Base-by-base conservation (phyloP, 139 green algal species). In the Zygnema circumcarinatum region DNA sequence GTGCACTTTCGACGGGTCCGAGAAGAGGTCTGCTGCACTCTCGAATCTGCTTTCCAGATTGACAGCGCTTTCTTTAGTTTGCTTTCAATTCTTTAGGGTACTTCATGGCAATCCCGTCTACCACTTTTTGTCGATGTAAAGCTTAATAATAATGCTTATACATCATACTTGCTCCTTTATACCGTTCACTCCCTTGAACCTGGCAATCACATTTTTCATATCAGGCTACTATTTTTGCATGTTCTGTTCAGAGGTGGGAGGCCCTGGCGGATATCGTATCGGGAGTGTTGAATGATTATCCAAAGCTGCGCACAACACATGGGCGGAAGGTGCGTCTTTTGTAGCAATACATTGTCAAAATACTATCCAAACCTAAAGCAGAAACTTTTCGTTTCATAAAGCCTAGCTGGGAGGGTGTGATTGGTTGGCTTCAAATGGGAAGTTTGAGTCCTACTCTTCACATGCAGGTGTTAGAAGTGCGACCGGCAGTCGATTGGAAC, bases 401-500 rank as follows among this genome's bases (percentile, higher is more conserved):
- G n/a, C n/a, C n/a, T n/a, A n/a, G n/a, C n/a, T n/a, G n/a, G n/a
- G n/a, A n/a, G n/a, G n/a, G n/a, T n/a, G n/a, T n/a, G n/a, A n/a
- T n/a, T n/a, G n/a, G n/a, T n/a, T n/a, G n/a, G n/a, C n/a, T n/a
- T n/a, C n/a, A n/a, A n/a, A n/a, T n/a, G n/a, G n/a, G n/a, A n/a
- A n/a, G n/a, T n/a, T n/a, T n/a, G n/a, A n/a, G n/a, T n/a, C n/a
- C n/a, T n/a, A n/a, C n/a, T n/a, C n/a, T n/a, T n/a, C n/a, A n/a
- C n/a, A n/a, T 95, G 25, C 98, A 98, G 88, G 97, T 99, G 79
- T 86, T 98, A 68, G 97, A 99, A 87, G 92, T 99, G 0, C 86
- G 94, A 53, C 97, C 97, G 0, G 90, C 94, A 90, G 93, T 99
- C 29, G 94, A 98, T 74, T 99, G 97, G 97, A 93, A 99, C 94